Percentiles rank a stretch among this genome's conserved stretches.
Conservation (phyloP, 176 grass and related monocot species). For the Oryza nivara region DNA sequence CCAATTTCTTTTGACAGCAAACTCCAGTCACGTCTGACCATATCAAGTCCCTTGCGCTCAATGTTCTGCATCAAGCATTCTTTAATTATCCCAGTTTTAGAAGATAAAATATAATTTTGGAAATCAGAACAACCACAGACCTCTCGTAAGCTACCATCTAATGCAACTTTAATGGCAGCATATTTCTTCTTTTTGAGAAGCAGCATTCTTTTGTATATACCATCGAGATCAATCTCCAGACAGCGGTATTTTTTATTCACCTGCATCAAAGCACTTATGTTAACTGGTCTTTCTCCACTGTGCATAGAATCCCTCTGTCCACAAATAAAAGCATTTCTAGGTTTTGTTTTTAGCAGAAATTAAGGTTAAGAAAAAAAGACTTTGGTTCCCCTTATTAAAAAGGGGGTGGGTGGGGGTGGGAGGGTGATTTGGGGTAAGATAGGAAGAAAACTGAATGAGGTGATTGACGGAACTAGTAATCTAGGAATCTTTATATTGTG, state of each 20-base stretch:
- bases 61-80: slow-evolving; percentile 66
- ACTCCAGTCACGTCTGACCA: slow-evolving; percentile 99
- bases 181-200: slow-evolving; percentile 99
- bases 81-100: slow-evolving; percentile 35
- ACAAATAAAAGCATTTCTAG: too few species aligned
- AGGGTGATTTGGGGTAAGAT: too few species aligned
- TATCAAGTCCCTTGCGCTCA: slow-evolving; percentile 96
- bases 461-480: too few species aligned
- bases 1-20: slow-evolving; percentile 91
- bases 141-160: slow-evolving; percentile 60
- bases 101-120: slow-evolving; percentile 9
- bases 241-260: slow-evolving; percentile 93
- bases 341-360: too few species aligned
- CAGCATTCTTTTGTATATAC: slow-evolving; percentile 95
- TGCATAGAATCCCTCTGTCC: neutral
- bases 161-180: slow-evolving; percentile 82
- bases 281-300: slow-evolving; percentile 35
- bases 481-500: too few species aligned
- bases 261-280: slow-evolving; percentile 47
- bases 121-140: slow-evolving; percentile 39
- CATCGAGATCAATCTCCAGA: slow-evolving; percentile 98
- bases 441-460: too few species aligned
- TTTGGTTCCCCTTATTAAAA: too few species aligned
- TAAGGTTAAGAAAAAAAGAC: too few species aligned
- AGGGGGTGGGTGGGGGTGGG: too few species aligned